phyloP scores from a whole-genome alignment of 2,329 filamentous ascomycete genomes.

The Aspergillus calidoustus region DNA sequence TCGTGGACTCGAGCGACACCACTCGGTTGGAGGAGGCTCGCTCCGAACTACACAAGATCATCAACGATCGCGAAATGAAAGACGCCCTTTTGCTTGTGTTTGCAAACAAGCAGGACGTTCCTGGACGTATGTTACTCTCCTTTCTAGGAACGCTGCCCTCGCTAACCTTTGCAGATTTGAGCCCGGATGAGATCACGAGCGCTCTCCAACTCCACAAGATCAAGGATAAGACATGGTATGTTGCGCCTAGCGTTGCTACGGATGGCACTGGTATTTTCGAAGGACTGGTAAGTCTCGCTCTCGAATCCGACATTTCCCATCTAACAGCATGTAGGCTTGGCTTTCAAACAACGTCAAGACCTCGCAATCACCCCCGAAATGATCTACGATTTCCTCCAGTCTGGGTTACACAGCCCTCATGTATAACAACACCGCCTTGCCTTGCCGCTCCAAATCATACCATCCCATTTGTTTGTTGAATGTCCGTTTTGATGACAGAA shows the following conservation, averaged over 20 bases:
- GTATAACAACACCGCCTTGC: conserved; percentile 38
- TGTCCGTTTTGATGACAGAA: conserved; percentile 48
- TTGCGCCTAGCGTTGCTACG: conserved; percentile 81
- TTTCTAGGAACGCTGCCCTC: conserved; percentile 15
- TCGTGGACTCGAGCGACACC: conserved; percentile 93
- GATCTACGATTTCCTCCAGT: conserved; percentile 21
- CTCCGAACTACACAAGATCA: conserved; percentile 93
- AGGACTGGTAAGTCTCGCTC: conserved; percentile 63
- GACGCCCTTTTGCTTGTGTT: conserved; percentile 93
- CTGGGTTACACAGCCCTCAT: conserved; percentile 25
- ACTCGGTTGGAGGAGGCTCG: conserved; percentile 90
- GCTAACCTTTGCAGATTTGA: conserved; percentile 64
- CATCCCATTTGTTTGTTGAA: conserved; percentile 37
- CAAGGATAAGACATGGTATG: conserved; percentile 84
- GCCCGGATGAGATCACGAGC: conserved; percentile 77
- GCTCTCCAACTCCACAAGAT: conserved; percentile 75
- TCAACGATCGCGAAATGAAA: conserved; percentile 97
- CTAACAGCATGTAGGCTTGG: conserved; percentile 61
- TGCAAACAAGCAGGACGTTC: conserved; percentile 98
- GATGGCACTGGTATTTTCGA: conserved; percentile 81
- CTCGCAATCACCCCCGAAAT: conserved; percentile 43
- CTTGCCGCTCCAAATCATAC: conserved; percentile 19
- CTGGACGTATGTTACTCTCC: conserved; percentile 64
- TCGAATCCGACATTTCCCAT: background rate
- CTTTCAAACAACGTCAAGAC: conserved; percentile 82